Evolutionary conservation across 768 basidiomycete species (phyloP), one percentile per base, ranked within the genome.

Genomic region (Phylloporus sp.): DNA sequence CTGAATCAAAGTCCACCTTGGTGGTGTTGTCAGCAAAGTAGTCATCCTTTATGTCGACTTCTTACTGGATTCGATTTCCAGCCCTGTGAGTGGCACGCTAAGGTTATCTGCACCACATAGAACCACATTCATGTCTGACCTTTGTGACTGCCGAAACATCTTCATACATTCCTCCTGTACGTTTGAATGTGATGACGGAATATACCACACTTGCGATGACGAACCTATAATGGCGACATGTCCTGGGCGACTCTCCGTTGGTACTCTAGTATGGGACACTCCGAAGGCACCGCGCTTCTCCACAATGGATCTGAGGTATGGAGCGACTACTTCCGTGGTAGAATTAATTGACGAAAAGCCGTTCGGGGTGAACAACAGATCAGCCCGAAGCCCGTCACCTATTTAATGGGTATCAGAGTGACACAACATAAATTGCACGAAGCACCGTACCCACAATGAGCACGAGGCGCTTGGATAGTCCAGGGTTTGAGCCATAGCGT

Each of bases 141-240:
- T 90, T 89, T 20, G 87, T 91, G 27, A 91, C 90, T 15, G 91
- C 90, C 0, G 86, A 88, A 4, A 90, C 90, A 57, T 93, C 89
- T 67, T 93, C 91, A 62, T 92, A 91, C 89, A 93, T 92, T 3
- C 91, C 91, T 28, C 82, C 82, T 85, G 47, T n/a, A n/a, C 27
- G 42, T n/a, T 12, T 22, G 9, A 16, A 56, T 23, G 29, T 58
- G 42, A 54, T 44, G n/a, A 49, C 4, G 22, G 53, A 48, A 41
- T 12, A 20, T 5, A n/a, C 39, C 13, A 28, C 2, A 40, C 16
- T 18, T 36, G 7, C 32, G 35, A 45, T 3, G 43, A 58, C 70
- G 12, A 55, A 82, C 86, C 91, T 54, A 93, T 91, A 47, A 94
- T 80, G 20, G 91, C 91, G 23, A 94, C 90, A 65, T 93, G 91